A percentile compares a stretch with the other conserved stretches of the same genome.
Conservation (phyloP, 108 stramenopile species). For the Cylindrotheca closterium region DNA sequence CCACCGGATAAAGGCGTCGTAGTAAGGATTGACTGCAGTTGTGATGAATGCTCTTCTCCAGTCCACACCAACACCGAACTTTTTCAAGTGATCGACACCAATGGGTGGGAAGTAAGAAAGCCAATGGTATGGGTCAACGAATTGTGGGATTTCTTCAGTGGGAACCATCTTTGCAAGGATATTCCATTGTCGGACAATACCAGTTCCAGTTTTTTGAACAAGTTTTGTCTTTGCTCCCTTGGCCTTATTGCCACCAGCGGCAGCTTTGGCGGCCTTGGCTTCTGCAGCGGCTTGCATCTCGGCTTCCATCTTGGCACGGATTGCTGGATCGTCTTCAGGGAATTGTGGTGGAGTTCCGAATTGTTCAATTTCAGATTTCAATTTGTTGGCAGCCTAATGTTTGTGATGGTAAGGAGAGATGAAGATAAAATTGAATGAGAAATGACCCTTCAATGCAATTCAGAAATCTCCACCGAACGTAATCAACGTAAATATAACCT, state of each 20-base stretch:
- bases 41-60: constrained; percentile 98
- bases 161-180: constrained; percentile 88
- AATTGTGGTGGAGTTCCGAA: constrained; percentile 91
- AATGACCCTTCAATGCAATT: background rate
- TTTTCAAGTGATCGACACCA: constrained; percentile 87
- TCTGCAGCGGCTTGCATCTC: constrained; percentile 65
- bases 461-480: background rate
- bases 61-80: constrained; percentile 92
- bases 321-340: constrained; percentile 86
- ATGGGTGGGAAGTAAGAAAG: constrained; percentile 95
- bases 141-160: constrained; percentile 73
- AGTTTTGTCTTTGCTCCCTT: constrained; percentile 89
- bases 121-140: constrained; percentile 95
- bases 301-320: constrained; percentile 81
- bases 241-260: constrained; percentile 66
- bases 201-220: constrained; percentile 92
- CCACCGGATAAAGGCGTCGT: constrained; percentile 96
- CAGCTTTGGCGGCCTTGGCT: constrained; percentile 52
- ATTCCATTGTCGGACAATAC: constrained; percentile 94
- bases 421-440: background rate
- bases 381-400: constrained; percentile 94
- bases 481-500: too few relatives aligned
- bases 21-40: constrained; percentile 95
- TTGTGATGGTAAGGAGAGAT: background rate
- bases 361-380: constrained; percentile 87